phyloP scores from a whole-genome alignment of 208 protist species.

The Trypanosoma melophagium region DNA sequence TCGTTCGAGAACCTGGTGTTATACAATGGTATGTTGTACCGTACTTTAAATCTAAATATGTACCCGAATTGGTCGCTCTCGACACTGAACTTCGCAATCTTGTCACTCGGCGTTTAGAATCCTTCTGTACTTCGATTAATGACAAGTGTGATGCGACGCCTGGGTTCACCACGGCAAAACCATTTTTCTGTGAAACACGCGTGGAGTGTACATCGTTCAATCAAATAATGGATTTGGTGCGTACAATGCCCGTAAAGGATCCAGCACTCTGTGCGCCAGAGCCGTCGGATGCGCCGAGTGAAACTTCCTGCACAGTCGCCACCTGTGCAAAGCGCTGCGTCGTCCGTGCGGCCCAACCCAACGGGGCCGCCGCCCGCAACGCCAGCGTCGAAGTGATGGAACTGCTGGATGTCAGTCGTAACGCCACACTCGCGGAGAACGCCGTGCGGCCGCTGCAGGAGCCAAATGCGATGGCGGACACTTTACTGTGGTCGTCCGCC shows the following conservation, averaged over 20 bases:
- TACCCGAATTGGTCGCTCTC: conserved; percentile 32
- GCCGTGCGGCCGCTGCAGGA: conserved; percentile 3
- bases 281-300: not conserved
- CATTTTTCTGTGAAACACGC: conserved; percentile 5
- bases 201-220: not conserved
- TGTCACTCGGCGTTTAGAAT: conserved; percentile 18
- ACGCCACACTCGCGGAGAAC: conserved; percentile 10
- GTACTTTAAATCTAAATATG: conserved; percentile 51
- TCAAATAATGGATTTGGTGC: not conserved
- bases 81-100: conserved; percentile 31
- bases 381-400: conserved; percentile 12
- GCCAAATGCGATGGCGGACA: conserved; percentile 13
- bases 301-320: conserved; percentile 7
- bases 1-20: conserved; percentile 62
- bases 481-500: conserved; percentile 8
- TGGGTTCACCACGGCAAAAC: not conserved
- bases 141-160: conserved; percentile 46
- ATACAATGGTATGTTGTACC: conserved; percentile 82
- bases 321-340: conserved; percentile 4
- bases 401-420: not conserved
- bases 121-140: conserved; percentile 54
- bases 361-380: not conserved
- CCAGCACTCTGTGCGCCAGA: not conserved
- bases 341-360: not conserved
- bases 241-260: conserved; percentile 11